Evolutionary conservation across 2,329 filamentous ascomycete genomes (phyloP), one percentile per base, ranked within the genome.

Genomic region (Neofusicoccum ribis): DNA sequence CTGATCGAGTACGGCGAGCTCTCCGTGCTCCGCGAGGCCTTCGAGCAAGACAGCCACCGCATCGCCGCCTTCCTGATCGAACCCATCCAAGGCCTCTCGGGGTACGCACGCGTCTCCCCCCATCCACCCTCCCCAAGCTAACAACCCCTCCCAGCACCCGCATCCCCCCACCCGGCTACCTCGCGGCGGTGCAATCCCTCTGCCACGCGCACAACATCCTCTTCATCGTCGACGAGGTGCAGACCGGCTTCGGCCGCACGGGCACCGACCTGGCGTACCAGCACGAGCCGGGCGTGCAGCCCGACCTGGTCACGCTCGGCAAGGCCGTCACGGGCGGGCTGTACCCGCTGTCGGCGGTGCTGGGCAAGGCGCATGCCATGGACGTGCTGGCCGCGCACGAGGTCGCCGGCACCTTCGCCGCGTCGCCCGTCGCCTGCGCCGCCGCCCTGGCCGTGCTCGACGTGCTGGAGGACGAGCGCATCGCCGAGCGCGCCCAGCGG

Each of bases 301-400:
- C 93, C 0, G 93, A 97, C 82, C 95, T 97, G 83, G 93, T 97
- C 50, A 97, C 93, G 65, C 97, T 97, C 82, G 91, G 88, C 74
- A 97, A 97, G 84, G 64, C 54, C 49, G 65, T 39, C 5, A 68
- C 49, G 5, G 56, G 41, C 50, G 66, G 62, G 36, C 15, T 41
- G 36, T 63, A 54, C 47, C 50, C 54, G 46, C 43, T 51, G 23
- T 66, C 64, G 15, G 66, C 61, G 39, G 50, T 65, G 31, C 41
- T 67, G 6, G 66, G 66, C 58, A 51, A 59, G 12, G 17, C 58
- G 14, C 34, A 59, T 20, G 62, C 43, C 11, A 63, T 68, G 54
- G 46, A 47, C 37, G 46, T 67, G 12, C 15, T 68, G 7, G 43
- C 23, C 20, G 17, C 41, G 5, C 49, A 46, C 44, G 63, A 68